Evolutionary conservation across 2,329 filamentous ascomycete species (phyloP).

Genomic region (Aspergillus sp.): DNA sequence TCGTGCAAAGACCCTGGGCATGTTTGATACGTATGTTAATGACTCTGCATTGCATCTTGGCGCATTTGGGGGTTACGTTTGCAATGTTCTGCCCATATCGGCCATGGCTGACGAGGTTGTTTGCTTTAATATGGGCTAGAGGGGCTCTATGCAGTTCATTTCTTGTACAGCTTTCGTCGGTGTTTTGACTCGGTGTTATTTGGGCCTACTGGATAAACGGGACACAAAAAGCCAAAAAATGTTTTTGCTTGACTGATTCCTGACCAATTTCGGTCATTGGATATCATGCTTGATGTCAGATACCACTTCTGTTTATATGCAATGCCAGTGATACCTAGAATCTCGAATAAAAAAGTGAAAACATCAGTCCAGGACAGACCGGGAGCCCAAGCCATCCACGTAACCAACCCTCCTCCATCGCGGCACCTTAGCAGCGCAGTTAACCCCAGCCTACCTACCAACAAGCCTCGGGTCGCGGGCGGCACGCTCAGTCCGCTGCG

Average conservation of each 20-base stretch:
- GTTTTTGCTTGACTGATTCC: background rate
- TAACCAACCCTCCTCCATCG: too few relatives aligned
- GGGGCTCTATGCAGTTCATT: conserved; percentile 17
- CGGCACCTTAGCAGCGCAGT: too few relatives aligned
- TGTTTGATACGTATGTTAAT: conserved; percentile 26
- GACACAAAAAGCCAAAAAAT: background rate
- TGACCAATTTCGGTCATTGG: too few relatives aligned
- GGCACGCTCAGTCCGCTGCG: too few relatives aligned
- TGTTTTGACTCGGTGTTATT: conserved; percentile 6
- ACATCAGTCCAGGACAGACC: too few relatives aligned
- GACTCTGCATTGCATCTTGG: conserved; percentile 32
- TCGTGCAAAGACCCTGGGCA: conserved; percentile 12
- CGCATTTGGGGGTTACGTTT: conserved; percentile 23
- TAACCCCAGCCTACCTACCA: too few relatives aligned
- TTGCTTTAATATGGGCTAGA: conserved; percentile 15
- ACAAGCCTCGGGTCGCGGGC: too few relatives aligned
- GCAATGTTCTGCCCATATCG: conserved; percentile 11
- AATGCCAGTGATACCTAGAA: too few relatives aligned
- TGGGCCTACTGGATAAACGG: background rate
- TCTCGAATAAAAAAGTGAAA: too few relatives aligned
- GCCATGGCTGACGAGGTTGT: conserved; percentile 24
- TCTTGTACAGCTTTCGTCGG: conserved; percentile 23
- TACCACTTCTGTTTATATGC: conserved; percentile 5
- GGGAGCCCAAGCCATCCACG: too few relatives aligned
- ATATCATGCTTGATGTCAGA: conserved; percentile 3